Evolutionary conservation across 2,329 filamentous ascomycete genomes (phyloP).

Genomic region (Xylaria sp.): DNA sequence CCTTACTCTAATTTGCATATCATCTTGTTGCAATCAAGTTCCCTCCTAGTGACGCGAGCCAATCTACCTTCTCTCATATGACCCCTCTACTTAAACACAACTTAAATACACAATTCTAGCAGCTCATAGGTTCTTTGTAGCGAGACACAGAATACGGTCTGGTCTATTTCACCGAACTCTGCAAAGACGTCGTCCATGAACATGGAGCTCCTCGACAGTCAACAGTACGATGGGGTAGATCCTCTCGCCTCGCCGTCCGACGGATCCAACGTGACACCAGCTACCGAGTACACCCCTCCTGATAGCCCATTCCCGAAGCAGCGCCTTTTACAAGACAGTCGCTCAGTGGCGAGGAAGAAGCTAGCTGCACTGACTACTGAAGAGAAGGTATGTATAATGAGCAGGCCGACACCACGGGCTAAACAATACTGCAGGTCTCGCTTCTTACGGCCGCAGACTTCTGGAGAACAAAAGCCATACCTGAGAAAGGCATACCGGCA

Average conservation of each 20-base stretch:
- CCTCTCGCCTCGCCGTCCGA: constrained; percentile 44
- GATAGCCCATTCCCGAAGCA: constrained; percentile 49
- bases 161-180: not conserved
- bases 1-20: not conserved
- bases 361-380: constrained; percentile 58
- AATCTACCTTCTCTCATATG: not conserved
- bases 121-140: not conserved
- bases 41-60: constrained; percentile 7
- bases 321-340: constrained; percentile 45
- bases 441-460: constrained; percentile 68
- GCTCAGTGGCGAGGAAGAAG: constrained; percentile 54
- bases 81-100: not conserved
- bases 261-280: constrained; percentile 52
- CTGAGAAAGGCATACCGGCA: constrained; percentile 66
- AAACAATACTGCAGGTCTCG: constrained; percentile 53
- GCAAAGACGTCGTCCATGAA: constrained; percentile 28
- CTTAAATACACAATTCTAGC: not conserved
- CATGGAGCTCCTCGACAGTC: constrained; percentile 39
- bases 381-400: constrained; percentile 57
- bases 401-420: not conserved
- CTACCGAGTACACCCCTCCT: constrained; percentile 55
- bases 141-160: constrained; percentile 4
- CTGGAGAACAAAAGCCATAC: constrained; percentile 71
- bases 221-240: constrained; percentile 42
- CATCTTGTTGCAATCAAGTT: not conserved